Evolutionary conservation across 345 rosid species (phyloP).

Genomic region (Citrus cavaleriei): DNA sequence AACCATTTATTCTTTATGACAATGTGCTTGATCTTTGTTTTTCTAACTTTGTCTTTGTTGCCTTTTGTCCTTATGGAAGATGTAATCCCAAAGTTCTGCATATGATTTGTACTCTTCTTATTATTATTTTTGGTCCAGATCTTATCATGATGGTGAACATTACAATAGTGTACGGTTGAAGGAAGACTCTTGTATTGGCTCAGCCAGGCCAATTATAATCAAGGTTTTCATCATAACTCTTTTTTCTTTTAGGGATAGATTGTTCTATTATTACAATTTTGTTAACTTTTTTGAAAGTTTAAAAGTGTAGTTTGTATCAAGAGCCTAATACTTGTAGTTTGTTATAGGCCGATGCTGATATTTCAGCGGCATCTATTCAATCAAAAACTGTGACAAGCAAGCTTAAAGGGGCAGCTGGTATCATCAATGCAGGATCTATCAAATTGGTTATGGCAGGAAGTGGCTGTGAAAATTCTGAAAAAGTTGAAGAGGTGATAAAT

Average conservation of each 20-base stretch:
- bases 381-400: slow-evolving; percentile 50
- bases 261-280: not conserved
- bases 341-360: slow-evolving; percentile 87
- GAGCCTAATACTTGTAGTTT: slow-evolving; percentile 51
- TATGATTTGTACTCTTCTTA: not conserved
- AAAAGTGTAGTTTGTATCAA: slow-evolving; percentile 12
- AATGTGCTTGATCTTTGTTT: not conserved
- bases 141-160: slow-evolving; percentile 95
- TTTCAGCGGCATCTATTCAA: slow-evolving; percentile 68
- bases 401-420: slow-evolving; percentile 33
- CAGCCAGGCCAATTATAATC: slow-evolving; percentile 67
- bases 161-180: slow-evolving; percentile 76
- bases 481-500: slow-evolving; percentile 63
- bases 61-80: not conserved
- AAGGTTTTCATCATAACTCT: slow-evolving; percentile 41
- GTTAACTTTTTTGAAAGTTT: slow-evolving; percentile 6
- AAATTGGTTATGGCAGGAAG: slow-evolving; percentile 81
- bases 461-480: slow-evolving; percentile 61
- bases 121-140: slow-evolving; percentile 34
- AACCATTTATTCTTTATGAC: not conserved
- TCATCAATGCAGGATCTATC: slow-evolving; percentile 44
- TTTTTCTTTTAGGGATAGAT: slow-evolving; percentile 5
- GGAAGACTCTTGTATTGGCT: slow-evolving; percentile 71
- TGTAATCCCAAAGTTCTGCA: not conserved
- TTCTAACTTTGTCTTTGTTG: not conserved